phyloP scores from a whole-genome alignment of 108 stramenopile species.

The Pseudonitzschia pungens region DNA sequence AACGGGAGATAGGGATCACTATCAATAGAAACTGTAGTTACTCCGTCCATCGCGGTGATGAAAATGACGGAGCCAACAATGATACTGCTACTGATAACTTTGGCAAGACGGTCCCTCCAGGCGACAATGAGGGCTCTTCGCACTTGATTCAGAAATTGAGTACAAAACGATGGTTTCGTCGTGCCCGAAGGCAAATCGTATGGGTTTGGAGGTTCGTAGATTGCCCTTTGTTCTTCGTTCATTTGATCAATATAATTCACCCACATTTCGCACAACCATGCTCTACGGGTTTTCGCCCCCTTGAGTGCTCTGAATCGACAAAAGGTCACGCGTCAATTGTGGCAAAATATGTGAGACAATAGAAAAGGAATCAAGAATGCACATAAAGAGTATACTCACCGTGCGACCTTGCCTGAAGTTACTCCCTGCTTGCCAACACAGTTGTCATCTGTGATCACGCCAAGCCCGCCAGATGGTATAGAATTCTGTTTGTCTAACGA shows the following conservation, averaged over 20 bases:
- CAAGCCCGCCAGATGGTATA: background rate
- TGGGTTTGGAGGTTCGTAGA: slow-evolving; percentile 26
- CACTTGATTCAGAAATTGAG: slow-evolving; percentile 34
- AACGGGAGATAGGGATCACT: slow-evolving; percentile 13
- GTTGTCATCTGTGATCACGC: slow-evolving; percentile 12
- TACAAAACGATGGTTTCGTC: slow-evolving; percentile 16
- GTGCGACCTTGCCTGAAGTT: slow-evolving; percentile 24
- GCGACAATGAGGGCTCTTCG: slow-evolving; percentile 25
- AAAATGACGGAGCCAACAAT: slow-evolving; percentile 35
- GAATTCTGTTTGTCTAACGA: too few relatives aligned
- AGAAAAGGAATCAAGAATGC: background rate
- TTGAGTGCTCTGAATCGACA: slow-evolving; percentile 7
- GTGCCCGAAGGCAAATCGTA: slow-evolving; percentile 26
- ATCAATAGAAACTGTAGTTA: slow-evolving; percentile 7
- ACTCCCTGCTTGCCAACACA: slow-evolving; percentile 24
- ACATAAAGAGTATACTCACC: background rate
- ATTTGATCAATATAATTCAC: slow-evolving; percentile 15
- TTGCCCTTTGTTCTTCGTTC: background rate
- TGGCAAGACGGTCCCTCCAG: slow-evolving; percentile 33
- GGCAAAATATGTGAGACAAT: background rate
- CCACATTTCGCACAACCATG: slow-evolving; percentile 34
- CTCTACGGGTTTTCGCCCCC: slow-evolving; percentile 26
- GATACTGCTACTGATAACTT: slow-evolving; percentile 30
- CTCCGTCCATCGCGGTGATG: slow-evolving; percentile 34
- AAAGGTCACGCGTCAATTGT: background rate